Evolutionary conservation across 202 grass and related monocot species (phyloP), one percentile per base, ranked within the genome.

Genomic region (Setaria viridis): DNA sequence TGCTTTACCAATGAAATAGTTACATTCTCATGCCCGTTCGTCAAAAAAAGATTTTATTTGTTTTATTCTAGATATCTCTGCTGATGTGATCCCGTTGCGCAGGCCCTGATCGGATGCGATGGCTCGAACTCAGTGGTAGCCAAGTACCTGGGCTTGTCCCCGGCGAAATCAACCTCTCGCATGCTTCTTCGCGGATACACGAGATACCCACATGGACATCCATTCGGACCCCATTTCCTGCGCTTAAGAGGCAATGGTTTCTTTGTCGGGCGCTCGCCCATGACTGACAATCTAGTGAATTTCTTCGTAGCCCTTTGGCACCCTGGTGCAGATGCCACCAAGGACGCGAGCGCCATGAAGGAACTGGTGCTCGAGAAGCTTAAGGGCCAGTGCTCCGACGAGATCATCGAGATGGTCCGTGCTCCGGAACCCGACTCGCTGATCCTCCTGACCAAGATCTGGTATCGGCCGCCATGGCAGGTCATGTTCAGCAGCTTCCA

Each of bases 71-170:
- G 6, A 8, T 68, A 11, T 25, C 1, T 6, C 39, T 11, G 19
- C 4, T 11, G 3, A 45, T 21, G 2, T 39, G 35, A 43, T 63
- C 4, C 20, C 1, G 0, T 14, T 2, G 4, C 5, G 60, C 54
- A 87, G 81, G 82, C 87, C 33, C 15, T 93, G 7, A 93, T 93
- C 11, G 87, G 87, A 19, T 88, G 88, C 43, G 88, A 93, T 56
- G 85, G 88, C 2, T 17, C 63, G 7, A 93, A 90, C 55, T 93
- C 88, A 6, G 84, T 90, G 41, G 81, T 90, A 20, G 84, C 80
- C 5, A 92, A 87, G 64, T 74, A 64, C 14, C 9, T 92, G 5
- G 84, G 84, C 1, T 2, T 90, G n/a, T 42, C 49, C 1, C 13
- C 30, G 3, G 30, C 50, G 0, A 83, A 32, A 11, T 49, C 34